A percentile compares a stretch with the other conserved stretches of the same genome.
These are phyloP conservation scores for Holtermanniella nyarrowii DNA, from an alignment of 768 basidiomycete species.

Conservation along the genomic window DNA sequence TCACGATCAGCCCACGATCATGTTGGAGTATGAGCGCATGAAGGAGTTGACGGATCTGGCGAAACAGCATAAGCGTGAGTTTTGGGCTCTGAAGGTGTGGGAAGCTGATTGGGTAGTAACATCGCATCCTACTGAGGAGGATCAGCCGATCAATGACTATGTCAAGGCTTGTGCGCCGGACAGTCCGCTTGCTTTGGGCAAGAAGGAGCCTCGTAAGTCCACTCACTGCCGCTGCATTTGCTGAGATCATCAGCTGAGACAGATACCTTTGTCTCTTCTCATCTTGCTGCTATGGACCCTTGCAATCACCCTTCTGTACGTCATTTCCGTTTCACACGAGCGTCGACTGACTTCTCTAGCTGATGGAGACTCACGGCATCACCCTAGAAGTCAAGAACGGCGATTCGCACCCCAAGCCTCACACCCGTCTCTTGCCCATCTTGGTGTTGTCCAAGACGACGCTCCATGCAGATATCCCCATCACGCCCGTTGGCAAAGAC, in stretches of 20 bases:
- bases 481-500: constrained; percentile 39
- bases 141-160: constrained; percentile 34
- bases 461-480: constrained; percentile 40
- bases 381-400: constrained; percentile 31
- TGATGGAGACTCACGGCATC: constrained; percentile 40
- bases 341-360: constrained; percentile 17
- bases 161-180: constrained; percentile 35
- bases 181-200: constrained; percentile 30
- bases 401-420: constrained; percentile 38
- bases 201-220: constrained; percentile 26
- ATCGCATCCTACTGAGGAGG: constrained; percentile 29
- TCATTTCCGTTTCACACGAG: not conserved
- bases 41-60: constrained; percentile 35
- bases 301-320: constrained; percentile 39
- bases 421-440: constrained; percentile 40
- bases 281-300: constrained; percentile 38
- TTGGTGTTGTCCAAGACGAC: constrained; percentile 38
- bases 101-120: constrained; percentile 22
- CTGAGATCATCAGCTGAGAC: constrained; percentile 15
- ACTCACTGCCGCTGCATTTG: not conserved
- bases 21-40: constrained; percentile 33
- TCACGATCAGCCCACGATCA: constrained; percentile 41
- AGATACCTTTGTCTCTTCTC: constrained; percentile 39
- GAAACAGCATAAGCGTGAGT: constrained; percentile 21
- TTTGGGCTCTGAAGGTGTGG: not conserved